These are phyloP conservation scores for Mucuna pruriens DNA, from an alignment of 306 rosid species.

Conservation along the genomic window DNA sequence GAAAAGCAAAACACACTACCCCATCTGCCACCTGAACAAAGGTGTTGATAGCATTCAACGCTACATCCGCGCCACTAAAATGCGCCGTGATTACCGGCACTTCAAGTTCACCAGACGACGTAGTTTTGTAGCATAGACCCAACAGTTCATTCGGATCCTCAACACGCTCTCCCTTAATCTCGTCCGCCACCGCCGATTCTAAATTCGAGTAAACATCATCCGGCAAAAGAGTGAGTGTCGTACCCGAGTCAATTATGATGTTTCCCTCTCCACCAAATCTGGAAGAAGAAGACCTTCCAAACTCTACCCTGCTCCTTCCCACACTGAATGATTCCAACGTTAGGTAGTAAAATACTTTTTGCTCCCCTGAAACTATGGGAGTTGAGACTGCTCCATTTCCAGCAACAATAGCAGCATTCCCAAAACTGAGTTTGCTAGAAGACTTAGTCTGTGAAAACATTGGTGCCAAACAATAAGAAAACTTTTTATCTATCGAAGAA, in stretches of 20 bases:
- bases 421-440: constrained; percentile 27
- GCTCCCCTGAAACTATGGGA: neutral
- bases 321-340: neutral
- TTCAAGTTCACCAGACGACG: neutral
- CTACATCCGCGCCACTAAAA: constrained; percentile 46
- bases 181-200: constrained; percentile 27
- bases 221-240: constrained; percentile 41
- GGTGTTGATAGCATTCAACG: constrained; percentile 31
- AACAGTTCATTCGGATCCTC: neutral
- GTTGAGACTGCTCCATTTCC: constrained; percentile 19
- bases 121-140: constrained; percentile 37
- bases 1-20: constrained; percentile 52
- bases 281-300: neutral
- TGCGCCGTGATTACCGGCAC: constrained; percentile 42
- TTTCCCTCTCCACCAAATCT: neutral
- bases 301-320: neutral
- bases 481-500: constrained; percentile 41
- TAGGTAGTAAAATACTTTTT: neutral
- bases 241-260: constrained; percentile 39
- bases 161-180: neutral
- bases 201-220: neutral
- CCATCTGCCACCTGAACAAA: constrained; percentile 33
- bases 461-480: constrained; percentile 65
- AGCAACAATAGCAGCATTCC: constrained; percentile 34
- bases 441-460: fast-evolving